Percentiles rank a stretch among this genome's conserved stretches.
Conservation (phyloP, 139 green algal species). For the Volvox africanus region DNA sequence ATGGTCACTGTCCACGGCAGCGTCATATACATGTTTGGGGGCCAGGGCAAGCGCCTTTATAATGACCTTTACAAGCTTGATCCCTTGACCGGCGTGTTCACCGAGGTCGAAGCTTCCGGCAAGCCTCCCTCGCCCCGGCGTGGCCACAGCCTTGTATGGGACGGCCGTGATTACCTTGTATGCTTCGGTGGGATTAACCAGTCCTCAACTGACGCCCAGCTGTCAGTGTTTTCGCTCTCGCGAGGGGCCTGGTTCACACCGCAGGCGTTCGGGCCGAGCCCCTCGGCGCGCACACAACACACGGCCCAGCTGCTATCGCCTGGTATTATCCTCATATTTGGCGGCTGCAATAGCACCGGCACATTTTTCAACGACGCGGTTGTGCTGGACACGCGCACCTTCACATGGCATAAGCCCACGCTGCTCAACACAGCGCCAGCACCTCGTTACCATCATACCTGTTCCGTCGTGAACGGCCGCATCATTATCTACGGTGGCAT, state of each 20-base stretch:
- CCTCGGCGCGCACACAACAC: constrained; percentile 63
- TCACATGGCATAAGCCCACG: constrained; percentile 54
- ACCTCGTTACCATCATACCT: constrained; percentile 70
- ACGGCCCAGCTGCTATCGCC: constrained; percentile 50
- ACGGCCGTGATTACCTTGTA: constrained; percentile 58
- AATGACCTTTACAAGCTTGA: constrained; percentile 65
- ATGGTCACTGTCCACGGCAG: constrained; percentile 53
- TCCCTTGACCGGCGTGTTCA: constrained; percentile 27
- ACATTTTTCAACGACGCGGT: constrained; percentile 66
- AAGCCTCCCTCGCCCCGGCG: constrained; percentile 50
- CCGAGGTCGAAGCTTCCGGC: constrained; percentile 18
- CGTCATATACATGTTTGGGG: constrained; percentile 64
- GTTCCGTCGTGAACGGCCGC: constrained; percentile 43
- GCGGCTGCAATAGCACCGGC: constrained; percentile 61
- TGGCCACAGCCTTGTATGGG: constrained; percentile 61
- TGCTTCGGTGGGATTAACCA: constrained; percentile 63
- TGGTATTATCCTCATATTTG: constrained; percentile 64
- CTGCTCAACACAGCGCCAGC: constrained; percentile 63
- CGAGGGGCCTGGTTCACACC: constrained; percentile 53
- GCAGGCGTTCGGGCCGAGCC: constrained; percentile 40
- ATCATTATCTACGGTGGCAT: constrained; percentile 68
- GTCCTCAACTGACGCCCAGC: constrained; percentile 52
- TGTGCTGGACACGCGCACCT: constrained; percentile 55
- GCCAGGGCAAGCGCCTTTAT: constrained; percentile 67
- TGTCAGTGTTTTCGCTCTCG: constrained; percentile 56